A percentile compares a stretch with the other conserved stretches of the same genome.
Evolutionary conservation across 176 grass and related monocot species (phyloP).

Genomic region (Olyra latifolia): DNA sequence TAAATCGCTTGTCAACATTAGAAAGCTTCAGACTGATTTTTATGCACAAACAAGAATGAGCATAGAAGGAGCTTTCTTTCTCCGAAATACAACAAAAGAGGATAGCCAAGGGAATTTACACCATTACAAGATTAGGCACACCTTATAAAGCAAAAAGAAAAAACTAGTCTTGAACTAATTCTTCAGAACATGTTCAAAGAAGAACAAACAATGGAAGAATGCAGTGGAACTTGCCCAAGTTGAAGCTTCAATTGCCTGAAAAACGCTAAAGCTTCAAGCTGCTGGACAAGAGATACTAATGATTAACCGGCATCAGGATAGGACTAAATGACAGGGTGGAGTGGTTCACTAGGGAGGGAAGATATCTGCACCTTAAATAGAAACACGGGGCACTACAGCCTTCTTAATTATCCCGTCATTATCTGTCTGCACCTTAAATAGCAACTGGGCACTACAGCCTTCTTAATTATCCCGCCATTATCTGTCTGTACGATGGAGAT

Average conservation of each 20-base stretch:
- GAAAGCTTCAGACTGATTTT: neutral
- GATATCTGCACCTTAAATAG: slow-evolving; percentile 13
- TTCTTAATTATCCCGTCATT: neutral
- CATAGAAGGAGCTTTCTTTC: neutral
- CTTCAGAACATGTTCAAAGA: neutral
- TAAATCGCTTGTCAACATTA: neutral
- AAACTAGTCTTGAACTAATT: neutral
- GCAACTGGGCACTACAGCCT: neutral
- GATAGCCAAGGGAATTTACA: neutral
- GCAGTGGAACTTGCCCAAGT: neutral
- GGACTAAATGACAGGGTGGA: slow-evolving; percentile 17
- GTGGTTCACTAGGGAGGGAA: slow-evolving; percentile 5
- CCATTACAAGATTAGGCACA: neutral
- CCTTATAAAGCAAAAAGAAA: neutral
- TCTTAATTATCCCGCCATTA: neutral
- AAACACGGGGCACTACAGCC: neutral
- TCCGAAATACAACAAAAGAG: neutral
- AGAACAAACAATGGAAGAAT: slow-evolving; percentile 10
- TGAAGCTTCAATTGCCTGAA: neutral
- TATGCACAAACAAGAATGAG: slow-evolving; percentile 5
- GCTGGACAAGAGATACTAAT: neutral
- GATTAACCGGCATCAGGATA: slow-evolving; percentile 15
- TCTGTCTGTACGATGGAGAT: slow-evolving; percentile 4
- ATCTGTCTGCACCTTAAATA: slow-evolving; percentile 17
- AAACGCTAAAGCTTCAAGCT: no score